Evolutionary conservation across 306 rosid species (phyloP), one percentile per base, ranked within the genome.

Genomic region (Chamaecrista fasciculata): DNA sequence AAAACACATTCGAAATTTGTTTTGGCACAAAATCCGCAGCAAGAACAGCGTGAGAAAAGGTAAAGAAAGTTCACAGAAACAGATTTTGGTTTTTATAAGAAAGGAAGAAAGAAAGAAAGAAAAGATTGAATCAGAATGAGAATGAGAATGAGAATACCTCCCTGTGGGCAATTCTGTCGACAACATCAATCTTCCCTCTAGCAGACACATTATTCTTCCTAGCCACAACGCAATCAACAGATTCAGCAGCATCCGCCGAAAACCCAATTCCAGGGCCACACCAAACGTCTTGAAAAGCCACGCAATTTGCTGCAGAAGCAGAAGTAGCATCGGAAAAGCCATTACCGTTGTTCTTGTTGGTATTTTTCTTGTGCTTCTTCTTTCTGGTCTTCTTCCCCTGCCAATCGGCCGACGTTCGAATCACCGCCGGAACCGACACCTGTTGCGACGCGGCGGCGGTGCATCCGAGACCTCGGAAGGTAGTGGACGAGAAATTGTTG

Each of bases 191-290:
- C 82, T 81, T 94, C 21, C 89, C 89, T 76, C 97, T 86, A 4
- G 86, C 79, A 66, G 91, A 66, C 21, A 66, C 85, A 82, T 90
- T 80, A 82, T 90, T 80, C 40, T 78, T 82, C 75, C 99, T 80
- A 0, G 88, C 84, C 74, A 86, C 99, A 24, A 81, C 95, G 58
- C 97, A 85, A 66, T 94, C 99, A 34, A 85, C 87, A 34, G 97
- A 85, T 11, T 81, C 83, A 44, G 89, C 83, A 61, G 84, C 76
- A 77, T 84, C 95, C 2, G 86, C 61, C 3, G 90, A 83, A 48
- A 93, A 88, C 50, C 97, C 98, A 79, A 88, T 85, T 73, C 97
- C 97, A 4, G 98, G 98, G 15, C 97, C 97, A 75, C 99, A 94
- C 95, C 97, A 91, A 40, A 89, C 99, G 81, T 94, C 99, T 51